A percentile compares a stretch with the other conserved stretches of the same genome.
Conservation (phyloP, 129 eudicot species). For the Calendula officinalis region DNA sequence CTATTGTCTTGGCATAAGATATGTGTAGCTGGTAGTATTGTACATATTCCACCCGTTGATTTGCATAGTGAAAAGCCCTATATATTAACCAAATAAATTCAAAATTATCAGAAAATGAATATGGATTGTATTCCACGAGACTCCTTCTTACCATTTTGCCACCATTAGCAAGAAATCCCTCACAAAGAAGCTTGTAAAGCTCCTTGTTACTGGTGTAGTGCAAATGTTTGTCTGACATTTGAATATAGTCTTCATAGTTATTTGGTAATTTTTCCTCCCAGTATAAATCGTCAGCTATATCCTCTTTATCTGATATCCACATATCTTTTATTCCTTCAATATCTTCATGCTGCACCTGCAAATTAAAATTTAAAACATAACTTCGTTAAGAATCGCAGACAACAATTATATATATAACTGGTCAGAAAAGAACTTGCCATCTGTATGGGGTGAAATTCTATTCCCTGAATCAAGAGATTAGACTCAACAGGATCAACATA, state of each 20-base stretch:
- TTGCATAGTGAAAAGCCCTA: background rate
- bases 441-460: background rate
- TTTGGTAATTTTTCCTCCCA: slow-evolving; percentile 9
- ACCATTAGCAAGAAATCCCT: background rate
- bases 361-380: background rate
- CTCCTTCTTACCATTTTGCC: background rate
- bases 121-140: background rate
- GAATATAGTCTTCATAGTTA: background rate
- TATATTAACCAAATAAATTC: background rate
- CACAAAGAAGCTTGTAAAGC: slow-evolving; percentile 6
- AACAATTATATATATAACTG: background rate
- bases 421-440: background rate
- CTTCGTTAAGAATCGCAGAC: background rate
- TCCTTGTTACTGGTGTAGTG: background rate
- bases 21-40: background rate
- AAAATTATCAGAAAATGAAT: background rate
- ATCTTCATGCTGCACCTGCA: background rate
- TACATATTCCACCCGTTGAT: background rate
- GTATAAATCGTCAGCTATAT: background rate
- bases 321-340: background rate
- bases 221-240: background rate
- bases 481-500: background rate
- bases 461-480: background rate
- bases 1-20: background rate
- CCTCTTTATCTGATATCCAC: background rate